A percentile compares a stretch with the other conserved stretches of the same genome.
Evolutionary conservation across 129 eudicot species (phyloP).

Genomic region (Ambrosia trifida): DNA sequence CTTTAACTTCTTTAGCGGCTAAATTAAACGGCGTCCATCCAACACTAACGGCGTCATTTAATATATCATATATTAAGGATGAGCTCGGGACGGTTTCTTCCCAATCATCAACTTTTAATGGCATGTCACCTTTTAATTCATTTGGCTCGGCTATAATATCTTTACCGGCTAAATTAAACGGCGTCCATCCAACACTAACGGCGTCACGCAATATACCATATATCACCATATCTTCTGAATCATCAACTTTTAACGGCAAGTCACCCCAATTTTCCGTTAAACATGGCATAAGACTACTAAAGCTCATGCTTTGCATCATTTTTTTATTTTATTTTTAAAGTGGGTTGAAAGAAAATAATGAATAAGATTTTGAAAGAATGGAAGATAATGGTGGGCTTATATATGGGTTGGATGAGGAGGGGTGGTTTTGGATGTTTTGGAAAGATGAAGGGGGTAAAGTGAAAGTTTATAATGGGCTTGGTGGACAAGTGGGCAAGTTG

Average conservation of each 20-base stretch:
- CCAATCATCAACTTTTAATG: no score
- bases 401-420: constrained; percentile 20
- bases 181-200: constrained; percentile 79
- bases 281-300: constrained; percentile 59
- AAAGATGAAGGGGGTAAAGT: constrained; percentile 19
- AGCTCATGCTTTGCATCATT: constrained; percentile 56
- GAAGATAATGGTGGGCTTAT: constrained; percentile 25
- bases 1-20: no score
- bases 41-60: no score
- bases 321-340: not conserved
- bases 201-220: constrained; percentile 72
- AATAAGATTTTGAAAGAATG: not conserved
- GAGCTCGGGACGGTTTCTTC: no score
- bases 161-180: constrained; percentile 44
- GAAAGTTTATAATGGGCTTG: constrained; percentile 18
- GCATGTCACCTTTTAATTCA: constrained; percentile 24
- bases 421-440: constrained; percentile 14
- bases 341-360: constrained; percentile 13
- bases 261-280: constrained; percentile 83
- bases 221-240: constrained; percentile 80
- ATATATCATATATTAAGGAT: no score
- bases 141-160: constrained; percentile 41
- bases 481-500: constrained; percentile 56
- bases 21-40: no score
- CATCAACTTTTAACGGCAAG: constrained; percentile 73